Percentiles rank a stretch among this genome's conserved stretches.
These are phyloP conservation scores for Alternaria consortialis DNA, from an alignment of 2,329 filamentous ascomycete genomes.

Conservation along the genomic window DNA sequence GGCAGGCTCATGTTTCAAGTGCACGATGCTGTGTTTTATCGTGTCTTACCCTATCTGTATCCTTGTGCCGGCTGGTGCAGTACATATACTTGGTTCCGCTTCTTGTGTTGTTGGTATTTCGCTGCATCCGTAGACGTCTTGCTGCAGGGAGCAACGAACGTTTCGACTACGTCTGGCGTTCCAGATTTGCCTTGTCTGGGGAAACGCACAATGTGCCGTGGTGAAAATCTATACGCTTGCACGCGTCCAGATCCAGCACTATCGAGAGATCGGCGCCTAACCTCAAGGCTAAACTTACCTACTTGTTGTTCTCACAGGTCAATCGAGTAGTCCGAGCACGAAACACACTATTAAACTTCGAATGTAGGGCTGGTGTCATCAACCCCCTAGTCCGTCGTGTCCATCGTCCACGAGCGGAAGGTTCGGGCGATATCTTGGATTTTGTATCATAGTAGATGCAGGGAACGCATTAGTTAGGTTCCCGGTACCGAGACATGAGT, in stretches of 20 bases:
- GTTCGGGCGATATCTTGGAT: background rate
- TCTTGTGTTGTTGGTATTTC: conserved; percentile 3
- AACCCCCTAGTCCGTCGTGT: background rate
- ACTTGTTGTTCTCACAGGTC: conserved; percentile 4
- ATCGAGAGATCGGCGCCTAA: conserved; percentile 12
- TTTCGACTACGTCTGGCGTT: conserved; percentile 12
- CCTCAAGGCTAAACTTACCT: conserved; percentile 8
- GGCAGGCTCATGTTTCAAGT: conserved; percentile 37
- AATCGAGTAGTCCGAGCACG: conserved; percentile 2
- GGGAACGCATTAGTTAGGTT: conserved; percentile 4
- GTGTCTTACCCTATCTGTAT: conserved; percentile 21
- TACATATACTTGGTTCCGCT: background rate
- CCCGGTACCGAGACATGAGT: conserved; percentile 4
- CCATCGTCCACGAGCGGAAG: background rate
- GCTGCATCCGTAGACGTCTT: background rate
- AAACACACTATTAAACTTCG: conserved; percentile 4
- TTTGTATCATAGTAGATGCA: conserved; percentile 7
- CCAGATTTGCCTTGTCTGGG: conserved; percentile 6
- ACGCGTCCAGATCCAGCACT: conserved; percentile 5
- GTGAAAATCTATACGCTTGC: background rate
- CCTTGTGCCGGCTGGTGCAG: conserved; percentile 7
- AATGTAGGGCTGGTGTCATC: background rate
- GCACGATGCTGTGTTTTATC: conserved; percentile 29
- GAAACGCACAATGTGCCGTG: background rate
- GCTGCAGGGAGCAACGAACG: background rate